Base-by-base conservation (phyloP, 192 early-diverging fungal genomes). In the Coemansia aciculifera region DNA sequence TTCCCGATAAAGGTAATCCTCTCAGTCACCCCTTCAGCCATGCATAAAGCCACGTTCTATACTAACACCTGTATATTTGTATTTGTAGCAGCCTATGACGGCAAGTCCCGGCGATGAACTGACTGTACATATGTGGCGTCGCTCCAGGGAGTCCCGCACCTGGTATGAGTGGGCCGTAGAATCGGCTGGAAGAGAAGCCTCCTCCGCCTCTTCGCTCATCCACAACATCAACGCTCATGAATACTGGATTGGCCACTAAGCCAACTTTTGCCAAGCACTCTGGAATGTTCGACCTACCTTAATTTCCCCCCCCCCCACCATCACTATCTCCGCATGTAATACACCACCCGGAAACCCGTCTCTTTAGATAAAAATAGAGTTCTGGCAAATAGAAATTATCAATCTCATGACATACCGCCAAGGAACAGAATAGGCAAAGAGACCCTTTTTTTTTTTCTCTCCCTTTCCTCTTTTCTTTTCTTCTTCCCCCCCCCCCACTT, bases 161-260 rank as follows among this genome's bases (percentile, higher is more conserved):
- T 99, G 98, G 98, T 98, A 98, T 73, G 98, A 99, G 77, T 99
- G 98, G 98, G 72, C 81, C 32, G 90, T 90, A 3, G 62, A 52
- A 24, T 61, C 81, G 8, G 17, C 52, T 1, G 19, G 38, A 59
- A 60, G 65, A 23, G 56, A 59, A 23, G 54, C 27, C 23, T 57
- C 52, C 13, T 56, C 54, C 46, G 17, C 46, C n/a, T 24, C 8
- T 15, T 78, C 76, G 39, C 56, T 39, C 31, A 56, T 82, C 38
- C 79, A 82, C 72, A 82, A 82, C 68, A 36, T 65, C 40, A 67
- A 62, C 51, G 79, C 64, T 32, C 71, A 66, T 62, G 68, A 77
- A 43, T 74, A 62, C 43, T 66, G 62, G 71, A 82, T 82, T 61
- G 74, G 74, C 44, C 71, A 74, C 46, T 82, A 46, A 46, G n/a